Base-by-base conservation (phyloP, 2,329 filamentous ascomycete species). In the Microcyclospora tardicrescens region DNA sequence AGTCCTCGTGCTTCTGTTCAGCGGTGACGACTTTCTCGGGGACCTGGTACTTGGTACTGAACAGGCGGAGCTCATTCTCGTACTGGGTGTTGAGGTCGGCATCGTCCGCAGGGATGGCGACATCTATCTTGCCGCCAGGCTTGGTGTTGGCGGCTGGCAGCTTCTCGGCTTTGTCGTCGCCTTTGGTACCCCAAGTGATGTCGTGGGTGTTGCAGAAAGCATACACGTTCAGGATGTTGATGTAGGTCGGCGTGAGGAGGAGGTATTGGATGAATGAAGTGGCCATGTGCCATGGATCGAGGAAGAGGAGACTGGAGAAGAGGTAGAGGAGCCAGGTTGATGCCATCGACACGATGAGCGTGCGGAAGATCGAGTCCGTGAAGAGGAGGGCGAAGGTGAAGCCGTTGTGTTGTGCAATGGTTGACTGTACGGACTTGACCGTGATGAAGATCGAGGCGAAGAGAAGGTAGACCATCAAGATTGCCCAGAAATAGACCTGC, bases 261-360 rank as follows among this genome's bases (percentile, higher is more conserved):
- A 96, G 78, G 61, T 98, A 98, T 73, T 96, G 91, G 35, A 86
- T 61, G 62, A 96, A 85, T 37, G 66, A 77, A n/a, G 91, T 96
- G 61, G 94, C 73, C 86, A 98, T 96, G 66, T 98, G 91, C 89
- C 91, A 98, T 3, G 91, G 91, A 60, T 98, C 91, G 61, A 96
- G 78, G 78, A 96, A 96, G 50, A 98, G 69, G 48, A 98, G 71
- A 8, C 86, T 94, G 0, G 85, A 82, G 36, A 98, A 65, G 43
- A 96, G 73, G 81, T 87, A 98, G 54, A 98, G 79, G 45, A 93
- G 72, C 58, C 91, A 98, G 0, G 91, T 98, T 10, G 86, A 91
- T 53, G 83, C 74, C 54, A 96, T 75, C 1, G 87, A 95, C 37
- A 98, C 77, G 51, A 98, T 91, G 46, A 98, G 73, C 28, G 85